Percentiles rank a stretch among this genome's conserved stretches.
These are phyloP conservation scores for Xylaria sp. DNA, from an alignment of 2,329 filamentous ascomycete species.

Conservation along the genomic window DNA sequence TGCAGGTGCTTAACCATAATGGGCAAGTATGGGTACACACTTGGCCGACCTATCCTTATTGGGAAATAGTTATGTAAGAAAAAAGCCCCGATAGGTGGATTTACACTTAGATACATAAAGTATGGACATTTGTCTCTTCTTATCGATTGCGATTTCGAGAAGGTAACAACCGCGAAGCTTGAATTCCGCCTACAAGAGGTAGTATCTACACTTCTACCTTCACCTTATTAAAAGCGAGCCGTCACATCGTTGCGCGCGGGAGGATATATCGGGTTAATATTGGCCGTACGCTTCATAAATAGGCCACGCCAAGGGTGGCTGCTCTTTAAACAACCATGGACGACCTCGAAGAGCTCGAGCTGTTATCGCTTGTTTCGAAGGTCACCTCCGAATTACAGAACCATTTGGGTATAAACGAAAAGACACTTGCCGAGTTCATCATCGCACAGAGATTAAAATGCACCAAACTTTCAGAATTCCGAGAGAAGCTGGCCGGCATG, in stretches of 20 bases:
- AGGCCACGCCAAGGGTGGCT: constrained; percentile 1
- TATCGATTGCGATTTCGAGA: constrained; percentile 24
- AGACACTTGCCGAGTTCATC: constrained; percentile 95
- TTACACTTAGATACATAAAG: background rate
- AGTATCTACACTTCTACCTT: background rate
- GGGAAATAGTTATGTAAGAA: background rate
- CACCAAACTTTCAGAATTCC: constrained; percentile 77
- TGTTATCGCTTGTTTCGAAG: constrained; percentile 92
- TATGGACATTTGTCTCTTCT: constrained; percentile 18
- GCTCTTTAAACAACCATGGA: constrained; percentile 71
- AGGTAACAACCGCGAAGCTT: constrained; percentile 15
- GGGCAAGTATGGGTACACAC: too few species aligned
- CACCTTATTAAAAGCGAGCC: background rate
- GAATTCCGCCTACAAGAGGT: background rate
- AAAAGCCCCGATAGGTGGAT: constrained; percentile 11
- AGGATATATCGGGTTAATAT: background rate
- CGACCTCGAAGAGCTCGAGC: constrained; percentile 89
- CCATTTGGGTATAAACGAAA: constrained; percentile 90
- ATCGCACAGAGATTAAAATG: constrained; percentile 89
- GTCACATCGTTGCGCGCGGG: background rate
- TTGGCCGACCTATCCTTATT: background rate
- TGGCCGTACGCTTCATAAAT: background rate
- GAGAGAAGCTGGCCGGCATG: constrained; percentile 77
- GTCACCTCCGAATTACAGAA: constrained; percentile 95
- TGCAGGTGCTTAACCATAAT: constrained; percentile 3